Base-by-base conservation (phyloP, 176 grass and related monocot species). In the Musa schizocarpa region DNA sequence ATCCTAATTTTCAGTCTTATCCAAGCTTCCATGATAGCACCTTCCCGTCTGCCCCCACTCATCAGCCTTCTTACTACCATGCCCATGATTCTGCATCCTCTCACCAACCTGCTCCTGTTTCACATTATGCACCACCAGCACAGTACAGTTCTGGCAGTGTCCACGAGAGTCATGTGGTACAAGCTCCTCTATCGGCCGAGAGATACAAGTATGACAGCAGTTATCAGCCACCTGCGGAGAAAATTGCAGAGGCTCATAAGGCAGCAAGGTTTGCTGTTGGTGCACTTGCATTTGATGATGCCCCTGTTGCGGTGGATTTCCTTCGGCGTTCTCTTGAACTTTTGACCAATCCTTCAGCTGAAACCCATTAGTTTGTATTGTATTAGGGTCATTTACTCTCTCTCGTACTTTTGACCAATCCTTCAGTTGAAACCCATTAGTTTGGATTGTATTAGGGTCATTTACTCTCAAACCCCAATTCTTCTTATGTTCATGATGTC, bases 1-100 rank as follows among this genome's bases (percentile, higher is more conserved):
- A 99, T 67, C 85, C 96, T 53, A 99, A 92, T 83, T 99, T 99
- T 57, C 96, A 95, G 82, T 95, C 96, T 58, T 99, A 92, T 64
- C 91, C 96, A 27, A 92, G 84, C 78, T 95, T 95, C 69, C 91
- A 99, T 14, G 96, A 95, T 1, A 89, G 70, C 84, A 84, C 78
- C 8, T 25, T 82, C 16, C 85, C 91, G 70, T 75, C 88, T 59
- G 91, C 81, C 49, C 89, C 88, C 25, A 81, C 82, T 8, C 83
- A 85, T 14, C 96, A 95, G 43, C 49, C 95, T 78, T 43, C 88
- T 50, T 83, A 80, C 74, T 84, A 92, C 56, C 76, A 86, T 62
- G 79, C 82, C 50, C 59, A 68, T 63, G 85, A 90, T 53, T 68
- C 74, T 81, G 14, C 86, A 56, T 89, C 81, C 82, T 73, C 85